A percentile compares a stretch with the other conserved stretches of the same genome.
Evolutionary conservation across 2,329 filamentous ascomycete genomes (phyloP).

Genomic region (Hypoxylon sp.): DNA sequence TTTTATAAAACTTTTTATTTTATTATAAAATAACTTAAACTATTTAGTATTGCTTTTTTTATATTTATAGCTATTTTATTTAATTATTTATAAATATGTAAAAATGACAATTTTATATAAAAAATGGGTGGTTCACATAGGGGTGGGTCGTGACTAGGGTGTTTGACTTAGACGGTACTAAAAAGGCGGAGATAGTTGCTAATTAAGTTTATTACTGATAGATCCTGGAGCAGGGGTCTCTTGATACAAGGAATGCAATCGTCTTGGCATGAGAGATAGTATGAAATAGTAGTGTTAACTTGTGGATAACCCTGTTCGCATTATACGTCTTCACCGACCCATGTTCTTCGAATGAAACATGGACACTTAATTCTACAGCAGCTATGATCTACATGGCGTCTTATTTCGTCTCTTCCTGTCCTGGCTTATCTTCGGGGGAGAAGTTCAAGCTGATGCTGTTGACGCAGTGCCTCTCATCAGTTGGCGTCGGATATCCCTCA

Average conservation of each 20-base stretch:
- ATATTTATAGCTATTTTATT: no score
- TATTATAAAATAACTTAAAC: no score
- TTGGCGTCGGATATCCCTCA: conserved; percentile 85
- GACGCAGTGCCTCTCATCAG: conserved; percentile 96
- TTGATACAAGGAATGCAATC: background rate
- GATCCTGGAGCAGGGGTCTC: background rate
- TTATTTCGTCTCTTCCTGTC: conserved; percentile 54
- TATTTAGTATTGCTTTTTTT: no score
- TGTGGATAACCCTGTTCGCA: background rate
- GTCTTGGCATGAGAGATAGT: background rate
- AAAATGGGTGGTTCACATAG: no score
- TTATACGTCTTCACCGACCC: background rate
- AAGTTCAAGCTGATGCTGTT: conserved; percentile 94
- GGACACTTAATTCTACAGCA: conserved; percentile 1
- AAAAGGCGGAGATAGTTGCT: background rate
- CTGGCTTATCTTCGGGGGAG: conserved; percentile 70
- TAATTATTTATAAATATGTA: no score
- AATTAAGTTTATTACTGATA: no score
- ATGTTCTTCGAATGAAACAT: background rate
- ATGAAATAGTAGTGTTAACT: background rate
- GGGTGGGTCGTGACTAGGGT: no score
- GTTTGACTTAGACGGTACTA: background rate
- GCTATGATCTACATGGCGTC: conserved; percentile 52
- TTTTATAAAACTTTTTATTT: no score
- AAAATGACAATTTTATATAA: no score